phyloP scores from a whole-genome alignment of 2,329 filamentous ascomycete species.

The Penicillium sp. region DNA sequence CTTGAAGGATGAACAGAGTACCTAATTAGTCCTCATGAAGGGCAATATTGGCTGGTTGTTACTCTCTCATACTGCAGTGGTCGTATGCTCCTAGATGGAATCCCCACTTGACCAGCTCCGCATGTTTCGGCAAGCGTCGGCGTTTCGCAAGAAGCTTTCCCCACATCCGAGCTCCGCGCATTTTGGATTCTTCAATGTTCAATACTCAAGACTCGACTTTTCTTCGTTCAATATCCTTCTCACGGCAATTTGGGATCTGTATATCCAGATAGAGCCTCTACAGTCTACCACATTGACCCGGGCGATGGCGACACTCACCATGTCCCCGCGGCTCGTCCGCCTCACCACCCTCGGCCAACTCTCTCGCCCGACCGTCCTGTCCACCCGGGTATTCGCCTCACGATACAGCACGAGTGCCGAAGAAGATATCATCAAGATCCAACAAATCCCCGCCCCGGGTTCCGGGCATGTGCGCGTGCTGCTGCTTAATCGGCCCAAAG shows the following conservation, averaged over 20 bases:
- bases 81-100: no score
- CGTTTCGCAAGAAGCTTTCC: conserved; percentile 28
- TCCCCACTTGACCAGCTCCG: background rate
- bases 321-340: conserved; percentile 40
- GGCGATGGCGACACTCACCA: conserved; percentile 33
- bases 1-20: no score
- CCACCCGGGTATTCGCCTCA: conserved; percentile 40
- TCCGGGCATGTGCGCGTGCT: conserved; percentile 86
- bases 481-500: conserved; percentile 80
- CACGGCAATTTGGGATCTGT: background rate
- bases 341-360: conserved; percentile 32
- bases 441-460: conserved; percentile 76
- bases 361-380: conserved; percentile 26
- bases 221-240: background rate
- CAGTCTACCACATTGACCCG: background rate
- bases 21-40: no score
- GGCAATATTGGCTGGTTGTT: no score
- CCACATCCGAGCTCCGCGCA: conserved; percentile 30
- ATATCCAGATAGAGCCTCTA: background rate
- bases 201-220: conserved; percentile 9
- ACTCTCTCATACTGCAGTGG: no score
- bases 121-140: conserved; percentile 31
- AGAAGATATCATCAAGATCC: conserved; percentile 65
- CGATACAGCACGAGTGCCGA: conserved; percentile 42
- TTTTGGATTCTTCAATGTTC: conserved; percentile 7